phyloP scores from a whole-genome alignment of 805 yeast genomes.

The Candida fluviatilis region DNA sequence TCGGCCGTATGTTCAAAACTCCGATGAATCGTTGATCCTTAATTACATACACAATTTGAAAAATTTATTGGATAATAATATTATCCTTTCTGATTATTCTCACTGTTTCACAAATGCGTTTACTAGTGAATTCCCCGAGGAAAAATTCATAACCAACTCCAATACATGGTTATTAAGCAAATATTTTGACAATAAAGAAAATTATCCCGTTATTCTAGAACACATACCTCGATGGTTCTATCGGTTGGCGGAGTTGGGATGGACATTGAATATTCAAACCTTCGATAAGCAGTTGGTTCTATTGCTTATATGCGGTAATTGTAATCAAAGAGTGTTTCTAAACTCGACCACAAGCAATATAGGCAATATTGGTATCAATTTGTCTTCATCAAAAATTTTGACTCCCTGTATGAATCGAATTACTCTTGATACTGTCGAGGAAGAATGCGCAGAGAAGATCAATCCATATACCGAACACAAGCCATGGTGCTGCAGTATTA shows the following conservation, averaged over 20 bases:
- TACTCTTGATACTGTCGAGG: constrained; percentile 3
- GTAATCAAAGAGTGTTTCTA: constrained; percentile 33
- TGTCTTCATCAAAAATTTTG: constrained; percentile 21
- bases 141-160: constrained; percentile 20
- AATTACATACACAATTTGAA: constrained; percentile 26
- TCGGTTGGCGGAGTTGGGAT: constrained; percentile 33
- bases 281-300: constrained; percentile 23
- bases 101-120: constrained; percentile 5
- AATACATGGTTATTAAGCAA: constrained; percentile 29
- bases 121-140: constrained; percentile 2
- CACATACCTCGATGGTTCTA: constrained; percentile 30
- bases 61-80: constrained; percentile 22
- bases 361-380: constrained; percentile 8
- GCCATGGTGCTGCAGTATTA: constrained; percentile 29
- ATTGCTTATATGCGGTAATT: constrained; percentile 31
- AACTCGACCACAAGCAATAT: constrained; percentile 9
- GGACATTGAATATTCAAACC: constrained; percentile 32
- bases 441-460: constrained; percentile 13
- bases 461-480: constrained; percentile 29
- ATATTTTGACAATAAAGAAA: constrained; percentile 35
- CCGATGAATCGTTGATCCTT: constrained; percentile 24
- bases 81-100: constrained; percentile 12
- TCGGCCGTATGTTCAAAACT: constrained; percentile 26
- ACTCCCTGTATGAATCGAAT: constrained; percentile 30
- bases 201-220: constrained; percentile 19